Base-by-base conservation (phyloP, 2,329 filamentous ascomycete genomes). In the Arthrinium phaeospermum region DNA sequence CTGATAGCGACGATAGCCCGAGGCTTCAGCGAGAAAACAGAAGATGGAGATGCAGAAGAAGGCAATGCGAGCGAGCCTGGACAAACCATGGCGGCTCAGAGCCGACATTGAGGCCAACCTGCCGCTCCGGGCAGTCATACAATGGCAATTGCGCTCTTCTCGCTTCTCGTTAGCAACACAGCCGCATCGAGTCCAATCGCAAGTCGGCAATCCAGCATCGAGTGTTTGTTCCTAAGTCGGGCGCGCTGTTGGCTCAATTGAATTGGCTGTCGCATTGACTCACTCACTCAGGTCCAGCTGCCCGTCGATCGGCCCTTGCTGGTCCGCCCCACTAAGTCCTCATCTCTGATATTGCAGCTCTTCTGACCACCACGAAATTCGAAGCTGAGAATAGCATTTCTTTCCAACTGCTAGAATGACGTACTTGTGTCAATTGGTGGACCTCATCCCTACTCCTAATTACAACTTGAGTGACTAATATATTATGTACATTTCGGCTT, bases 241-340 rank as follows among this genome's bases (percentile, higher is more conserved):
- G 41, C 57, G 57, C 57, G 57, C 14, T 13, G 57, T 37, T 24
- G 57, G 13, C 57, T 64, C 34, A 34, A 64, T 64, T 13, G 34
- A n/a, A 64, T 64, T 41, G 57, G 57, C 30, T 30, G 53, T 34
- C 51, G 51, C 51, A 5, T 64, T 64, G 57, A 64, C 30, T 64
- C 57, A 64, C 34, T 64, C 14, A 5, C 24, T 27, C 24, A 34
- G 27, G 51, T 24, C 30, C 27, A 7, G 51, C 30, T 6, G 24
- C 27, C 19, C 57, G 19, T 64, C 57, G 34, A 19, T 41, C 22
- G 57, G 57, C 34, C 57, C 10, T 64, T 37, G 12, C 30, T 64
- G 57, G 34, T 24, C 57, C 57, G 57, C 57, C 57, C 57, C 57
- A 64, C 57, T 34, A 24, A 34, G 30, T 22, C 27, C 16, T 34